These are phyloP conservation scores for Abrus precatorius DNA, from an alignment of 306 rosid genomes.

Conservation along the genomic window DNA sequence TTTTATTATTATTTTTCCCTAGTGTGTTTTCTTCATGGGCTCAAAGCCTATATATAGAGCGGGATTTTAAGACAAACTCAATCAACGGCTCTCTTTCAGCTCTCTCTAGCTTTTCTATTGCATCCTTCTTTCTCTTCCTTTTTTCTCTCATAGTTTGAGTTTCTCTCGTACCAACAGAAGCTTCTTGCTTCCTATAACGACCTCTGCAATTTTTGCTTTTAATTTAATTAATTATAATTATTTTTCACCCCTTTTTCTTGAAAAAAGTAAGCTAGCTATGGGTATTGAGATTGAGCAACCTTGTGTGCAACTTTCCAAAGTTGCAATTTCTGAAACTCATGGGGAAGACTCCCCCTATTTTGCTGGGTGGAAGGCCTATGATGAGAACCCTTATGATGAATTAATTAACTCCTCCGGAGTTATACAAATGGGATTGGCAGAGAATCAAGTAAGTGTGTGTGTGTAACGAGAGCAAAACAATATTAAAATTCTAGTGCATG, in stretches of 20 bases:
- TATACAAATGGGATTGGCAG: conserved; percentile 97
- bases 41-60: conserved; percentile 53
- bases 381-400: conserved; percentile 80
- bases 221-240: neutral
- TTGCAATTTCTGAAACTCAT: conserved; percentile 84
- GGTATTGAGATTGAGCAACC: conserved; percentile 60
- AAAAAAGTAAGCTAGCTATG: conserved; percentile 44
- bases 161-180: neutral
- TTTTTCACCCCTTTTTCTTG: neutral
- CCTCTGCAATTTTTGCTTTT: too few relatives aligned
- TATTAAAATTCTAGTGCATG: neutral
- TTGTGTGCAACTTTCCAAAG: conserved; percentile 61
- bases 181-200: conserved; percentile 8
- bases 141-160: neutral
- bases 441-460: conserved; percentile 77
- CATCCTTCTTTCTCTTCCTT: neutral
- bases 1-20: neutral
- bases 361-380: conserved; percentile 98
- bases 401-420: conserved; percentile 74
- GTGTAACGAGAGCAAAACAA: too few relatives aligned
- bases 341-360: conserved; percentile 93
- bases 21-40: neutral
- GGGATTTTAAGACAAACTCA: conserved; percentile 40
- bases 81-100: conserved; percentile 44
- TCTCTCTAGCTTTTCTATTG: conserved; percentile 17